phyloP scores from a whole-genome alignment of 1,139 yeast genomes.

The Nakaseomyces uthaithaninus region DNA sequence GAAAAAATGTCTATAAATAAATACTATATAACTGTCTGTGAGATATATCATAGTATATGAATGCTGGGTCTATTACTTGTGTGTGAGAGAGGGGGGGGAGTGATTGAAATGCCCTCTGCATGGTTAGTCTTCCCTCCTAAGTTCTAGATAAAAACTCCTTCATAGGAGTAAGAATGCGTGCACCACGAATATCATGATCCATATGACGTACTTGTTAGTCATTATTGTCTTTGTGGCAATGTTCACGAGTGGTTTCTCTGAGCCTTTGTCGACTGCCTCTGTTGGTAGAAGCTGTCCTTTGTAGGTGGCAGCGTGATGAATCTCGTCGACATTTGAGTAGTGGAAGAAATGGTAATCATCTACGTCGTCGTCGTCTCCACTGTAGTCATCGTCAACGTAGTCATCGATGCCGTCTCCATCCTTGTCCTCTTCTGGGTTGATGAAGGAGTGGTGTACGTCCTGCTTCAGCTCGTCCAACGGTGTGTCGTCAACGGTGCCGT shows the following conservation, averaged over 20 bases:
- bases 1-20: too few species aligned
- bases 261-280: slow-evolving; percentile 1
- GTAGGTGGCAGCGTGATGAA: slow-evolving; percentile 5
- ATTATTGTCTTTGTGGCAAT: neutral
- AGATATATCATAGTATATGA: too few species aligned
- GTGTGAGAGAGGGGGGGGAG: too few species aligned
- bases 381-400: neutral
- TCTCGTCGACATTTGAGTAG: slow-evolving; percentile 5
- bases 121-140: neutral
- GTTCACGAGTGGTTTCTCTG: slow-evolving; percentile 2
- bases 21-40: too few species aligned
- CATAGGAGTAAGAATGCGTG: neutral
- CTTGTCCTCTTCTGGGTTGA: slow-evolving; percentile 11
- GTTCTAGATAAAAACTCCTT: neutral
- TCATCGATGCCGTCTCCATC: slow-evolving; percentile 6
- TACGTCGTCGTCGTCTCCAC: slow-evolving; percentile 1
- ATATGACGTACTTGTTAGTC: neutral
- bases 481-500: slow-evolving; percentile 37
- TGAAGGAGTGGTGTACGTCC: slow-evolving; percentile 18
- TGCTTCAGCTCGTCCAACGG: slow-evolving; percentile 14
- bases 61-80: too few species aligned
- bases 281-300: slow-evolving; percentile 3
- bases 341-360: slow-evolving; percentile 7
- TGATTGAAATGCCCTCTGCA: too few species aligned
- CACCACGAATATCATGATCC: neutral